Evolutionary conservation across 305 asterid species (phyloP), one percentile per base, ranked within the genome.

Genomic region (Solanum hybrid): DNA sequence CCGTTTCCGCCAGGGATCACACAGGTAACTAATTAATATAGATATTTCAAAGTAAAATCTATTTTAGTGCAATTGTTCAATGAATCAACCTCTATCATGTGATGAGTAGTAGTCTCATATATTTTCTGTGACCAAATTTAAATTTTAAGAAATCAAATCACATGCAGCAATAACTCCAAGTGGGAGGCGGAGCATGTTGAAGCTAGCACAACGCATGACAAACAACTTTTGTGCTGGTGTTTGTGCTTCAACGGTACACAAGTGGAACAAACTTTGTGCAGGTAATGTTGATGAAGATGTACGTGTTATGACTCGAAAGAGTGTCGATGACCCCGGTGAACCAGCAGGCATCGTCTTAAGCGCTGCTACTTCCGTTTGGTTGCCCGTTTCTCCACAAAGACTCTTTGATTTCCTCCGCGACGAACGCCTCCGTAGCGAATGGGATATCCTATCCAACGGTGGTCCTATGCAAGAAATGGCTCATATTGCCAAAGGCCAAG

Each of bases 381-480:
- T 97, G 78, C 99, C 99, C 0, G 96, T 95, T 61, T 90, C 98
- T 2, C 97, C 98, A 0, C 98, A 95, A 45, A 90, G 96, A 79
- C 93, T 97, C 2, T 97, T 97, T 15, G 97, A 96, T 91, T 96
- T 96, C 91, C 99, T 97, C 36, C 94, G 99, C 3, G 94, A 97
- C 80, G 98, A 96, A 87, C 95, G 94, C 17, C 86, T 96, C 88
- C 92, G 99, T 90, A 96, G 98, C 82, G 98, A 95, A 92, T 97
- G 99, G 99, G 99, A 97, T 76, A 96, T 97, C 87, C 93, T 97
- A 79, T 94, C 99, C 84, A 96, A 96, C 57, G 98, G 99, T 12
- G 99, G 98, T 1, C 99, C 99, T 33, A 95, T 96, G 98, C 99
- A 96, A 87, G 99, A 97, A 89, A 97, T 97, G 98, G 96, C 98